phyloP scores from a whole-genome alignment of 2,329 filamentous ascomycete species.

The Penicillium rolfsii region DNA sequence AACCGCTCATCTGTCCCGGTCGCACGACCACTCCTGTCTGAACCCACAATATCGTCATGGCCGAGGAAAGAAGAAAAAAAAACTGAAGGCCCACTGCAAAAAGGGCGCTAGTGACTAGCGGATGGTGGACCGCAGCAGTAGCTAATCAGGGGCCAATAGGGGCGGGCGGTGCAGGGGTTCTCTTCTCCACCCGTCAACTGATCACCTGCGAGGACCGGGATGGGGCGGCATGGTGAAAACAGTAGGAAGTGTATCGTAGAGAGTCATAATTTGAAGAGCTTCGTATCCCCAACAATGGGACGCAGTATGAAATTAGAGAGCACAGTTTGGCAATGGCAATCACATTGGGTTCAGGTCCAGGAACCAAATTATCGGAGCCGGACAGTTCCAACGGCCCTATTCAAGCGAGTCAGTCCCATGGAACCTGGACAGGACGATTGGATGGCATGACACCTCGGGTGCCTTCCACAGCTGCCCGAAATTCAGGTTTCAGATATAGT shows the following conservation, averaged over 20 bases:
- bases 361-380: not conserved
- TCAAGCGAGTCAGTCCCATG: conserved; percentile 3
- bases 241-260: not conserved
- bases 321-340: not conserved
- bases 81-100: not conserved
- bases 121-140: conserved; percentile 3
- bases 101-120: conserved; percentile 7
- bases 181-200: conserved; percentile 26
- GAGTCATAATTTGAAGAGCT: not conserved
- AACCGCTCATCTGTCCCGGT: conserved; percentile 5
- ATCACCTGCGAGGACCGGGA: conserved; percentile 14
- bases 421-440: not conserved
- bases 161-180: conserved; percentile 7
- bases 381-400: not conserved
- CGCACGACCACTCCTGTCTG: conserved; percentile 3
- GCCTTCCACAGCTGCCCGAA: not conserved
- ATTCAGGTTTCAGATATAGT: not conserved
- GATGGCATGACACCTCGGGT: not conserved
- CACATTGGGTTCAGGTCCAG: not conserved
- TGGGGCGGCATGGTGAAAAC: not conserved
- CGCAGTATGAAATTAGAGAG: not conserved
- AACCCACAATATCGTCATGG: conserved; percentile 2
- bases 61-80: conserved; percentile 4
- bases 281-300: not conserved
- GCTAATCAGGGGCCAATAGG: conserved; percentile 20